Percentiles rank a stretch among this genome's conserved stretches.
Conservation (phyloP, 306 rosid genomes). For the Ochetophila trinervis region DNA sequence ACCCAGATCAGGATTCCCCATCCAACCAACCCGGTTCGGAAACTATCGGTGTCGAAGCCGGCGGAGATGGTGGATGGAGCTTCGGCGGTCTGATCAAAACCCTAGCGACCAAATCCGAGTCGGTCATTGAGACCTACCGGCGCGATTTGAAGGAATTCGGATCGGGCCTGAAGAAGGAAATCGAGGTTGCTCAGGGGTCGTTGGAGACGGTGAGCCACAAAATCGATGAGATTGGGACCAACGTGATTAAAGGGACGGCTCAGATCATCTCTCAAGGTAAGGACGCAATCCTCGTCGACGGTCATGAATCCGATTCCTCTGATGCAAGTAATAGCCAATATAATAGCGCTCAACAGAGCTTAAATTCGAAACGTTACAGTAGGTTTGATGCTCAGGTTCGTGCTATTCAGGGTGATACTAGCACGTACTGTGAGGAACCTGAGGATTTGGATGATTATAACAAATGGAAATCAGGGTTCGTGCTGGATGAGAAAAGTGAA, state of each 20-base stretch:
- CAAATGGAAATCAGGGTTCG: conserved; percentile 57
- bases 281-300: conserved; percentile 54
- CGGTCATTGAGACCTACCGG: conserved; percentile 83
- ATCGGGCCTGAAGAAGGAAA: conserved; percentile 68
- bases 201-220: conserved; percentile 60
- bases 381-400: conserved; percentile 73
- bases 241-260: conserved; percentile 76
- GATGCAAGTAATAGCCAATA: conserved; percentile 26
- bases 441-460: conserved; percentile 63
- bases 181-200: conserved; percentile 87
- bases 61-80: conserved; percentile 47
- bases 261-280: conserved; percentile 74
- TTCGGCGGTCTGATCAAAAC: conserved; percentile 74
- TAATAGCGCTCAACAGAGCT: conserved; percentile 28
- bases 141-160: conserved; percentile 83
- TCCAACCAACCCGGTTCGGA: conserved; percentile 11
- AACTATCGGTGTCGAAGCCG: background rate
- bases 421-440: conserved; percentile 61
- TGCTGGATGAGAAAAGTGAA: conserved; percentile 43
- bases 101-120: conserved; percentile 60
- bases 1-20: conserved; percentile 35
- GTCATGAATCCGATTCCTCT: conserved; percentile 63
- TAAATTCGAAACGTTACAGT: conserved; percentile 52
- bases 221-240: conserved; percentile 67
- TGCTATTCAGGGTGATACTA: conserved; percentile 53